Base-by-base conservation (phyloP, 140 eudicot genomes). In the Senecio squalidus region DNA sequence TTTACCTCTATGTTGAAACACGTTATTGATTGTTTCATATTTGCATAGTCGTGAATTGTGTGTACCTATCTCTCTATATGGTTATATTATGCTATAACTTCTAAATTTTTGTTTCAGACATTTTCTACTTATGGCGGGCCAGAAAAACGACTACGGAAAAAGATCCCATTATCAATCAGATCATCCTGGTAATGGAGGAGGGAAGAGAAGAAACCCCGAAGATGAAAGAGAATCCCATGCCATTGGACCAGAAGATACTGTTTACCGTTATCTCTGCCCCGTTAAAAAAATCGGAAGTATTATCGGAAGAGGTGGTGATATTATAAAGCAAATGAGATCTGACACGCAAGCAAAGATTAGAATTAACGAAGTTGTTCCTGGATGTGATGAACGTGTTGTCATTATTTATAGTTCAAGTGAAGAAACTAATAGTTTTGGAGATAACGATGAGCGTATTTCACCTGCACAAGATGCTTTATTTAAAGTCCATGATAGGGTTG, bases 391-490 rank as follows among this genome's bases (percentile, higher is more conserved):
- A 64, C 88, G 95, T 21, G 85, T 83, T 20, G 81, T 86, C 25
- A 80, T 79, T 7, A 80, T 86, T 21, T 83, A 80, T 64, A 83
- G 93, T 27, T 11, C 74, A 8, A 80, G 85, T 23, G 88, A 74
- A 34, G 93, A 83, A 72, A 83, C 88, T 9, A 83, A 86, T 55
- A 63, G 48, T 56, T 83, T 77, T 64, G 85, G 47, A 34, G 80
- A 86, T 33, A 68, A 41, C n/a, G 80, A 54, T 29, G 85, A 83
- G 21, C 63, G 25, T 26, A 64, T 84, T 70, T 74, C 82, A 6
- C 84, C 94, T 53, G 87, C 96, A 3, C 84, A 72, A 43, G 94
- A 88, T 84, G 96, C 96, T 6, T 83, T 88, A 5, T 81, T 84
- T 39, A 78, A 67, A 80, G 94, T 88, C 60, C 90, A 84, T 53